Evolutionary conservation across 2,329 filamentous ascomycete genomes (phyloP).

Genomic region (Aureobasidium sp.): DNA sequence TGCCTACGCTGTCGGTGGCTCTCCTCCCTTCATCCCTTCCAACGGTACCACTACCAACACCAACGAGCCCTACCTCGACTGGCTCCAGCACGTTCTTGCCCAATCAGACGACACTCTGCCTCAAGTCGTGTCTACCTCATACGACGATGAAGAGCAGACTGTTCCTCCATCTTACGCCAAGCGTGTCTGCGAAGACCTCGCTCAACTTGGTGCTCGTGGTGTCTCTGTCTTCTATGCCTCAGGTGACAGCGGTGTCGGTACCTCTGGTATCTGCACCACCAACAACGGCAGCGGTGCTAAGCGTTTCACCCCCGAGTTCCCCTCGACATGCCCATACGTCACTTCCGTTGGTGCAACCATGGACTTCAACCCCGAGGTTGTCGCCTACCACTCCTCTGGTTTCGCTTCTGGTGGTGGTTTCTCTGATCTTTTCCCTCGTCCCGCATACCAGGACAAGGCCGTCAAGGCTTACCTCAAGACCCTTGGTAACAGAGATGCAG

Average conservation of each 20-base stretch:
- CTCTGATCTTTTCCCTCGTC: slow-evolving; percentile 36
- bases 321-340: slow-evolving; percentile 39
- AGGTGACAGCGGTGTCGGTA: slow-evolving; percentile 52
- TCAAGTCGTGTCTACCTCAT: slow-evolving; percentile 55
- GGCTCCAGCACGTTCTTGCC: slow-evolving; percentile 49
- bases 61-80: slow-evolving; percentile 62
- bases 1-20: slow-evolving; percentile 53
- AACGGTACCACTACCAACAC: slow-evolving; percentile 38
- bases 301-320: slow-evolving; percentile 38
- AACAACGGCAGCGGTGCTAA: slow-evolving; percentile 37
- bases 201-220: slow-evolving; percentile 58
- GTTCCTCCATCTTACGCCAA: slow-evolving; percentile 52
- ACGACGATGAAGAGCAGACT: slow-evolving; percentile 58
- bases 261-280: slow-evolving; percentile 34
- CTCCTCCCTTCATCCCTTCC: slow-evolving; percentile 44
- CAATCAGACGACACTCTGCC: slow-evolving; percentile 47
- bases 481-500: slow-evolving; percentile 31
- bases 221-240: slow-evolving; percentile 56
- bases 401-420: slow-evolving; percentile 43
- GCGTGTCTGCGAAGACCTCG: slow-evolving; percentile 55
- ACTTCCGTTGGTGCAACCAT: slow-evolving; percentile 39
- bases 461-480: slow-evolving; percentile 33
- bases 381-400: slow-evolving; percentile 40
- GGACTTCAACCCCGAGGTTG: slow-evolving; percentile 36
- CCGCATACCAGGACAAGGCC: slow-evolving; percentile 35